These are phyloP conservation scores for Stygiomarasmius scandens DNA, from an alignment of 1,284 basidiomycete species.

Conservation along the genomic window DNA sequence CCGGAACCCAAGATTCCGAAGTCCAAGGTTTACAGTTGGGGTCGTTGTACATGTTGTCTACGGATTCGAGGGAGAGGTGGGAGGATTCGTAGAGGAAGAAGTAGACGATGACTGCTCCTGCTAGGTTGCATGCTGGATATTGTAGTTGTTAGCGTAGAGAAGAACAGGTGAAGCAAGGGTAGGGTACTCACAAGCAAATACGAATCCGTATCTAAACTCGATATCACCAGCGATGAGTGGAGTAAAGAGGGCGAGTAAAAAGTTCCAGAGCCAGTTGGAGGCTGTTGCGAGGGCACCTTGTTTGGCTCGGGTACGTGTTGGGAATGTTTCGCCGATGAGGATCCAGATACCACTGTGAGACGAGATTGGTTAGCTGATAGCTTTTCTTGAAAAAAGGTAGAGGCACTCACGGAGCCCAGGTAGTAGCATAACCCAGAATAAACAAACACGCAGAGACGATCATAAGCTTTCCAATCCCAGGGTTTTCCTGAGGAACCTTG, in stretches of 20 bases:
- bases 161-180: background rate
- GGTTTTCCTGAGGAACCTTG: conserved; percentile 51
- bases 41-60: conserved; percentile 52
- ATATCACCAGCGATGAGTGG: conserved; percentile 65
- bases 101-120: conserved; percentile 67
- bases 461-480: conserved; percentile 64
- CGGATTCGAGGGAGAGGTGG: conserved; percentile 69
- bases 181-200: conserved; percentile 61
- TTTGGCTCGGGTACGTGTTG: conserved; percentile 74
- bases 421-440: conserved; percentile 77
- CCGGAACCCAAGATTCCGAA: conserved; percentile 4
- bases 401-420: conserved; percentile 54
- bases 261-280: conserved; percentile 68
- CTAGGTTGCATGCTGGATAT: conserved; percentile 50
- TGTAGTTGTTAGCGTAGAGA: background rate
- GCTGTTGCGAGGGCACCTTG: conserved; percentile 75
- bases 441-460: conserved; percentile 79
- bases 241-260: conserved; percentile 78
- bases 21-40: conserved; percentile 11
- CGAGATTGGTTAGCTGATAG: too few species aligned
- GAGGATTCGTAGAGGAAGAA: conserved; percentile 81
- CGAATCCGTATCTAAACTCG: conserved; percentile 69
- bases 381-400: too few species aligned
- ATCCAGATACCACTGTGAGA: conserved; percentile 66
- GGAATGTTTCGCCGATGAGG: conserved; percentile 78